Base-by-base conservation (phyloP, 1,284 basidiomycete genomes). In the Phellinidium pouzarii region DNA sequence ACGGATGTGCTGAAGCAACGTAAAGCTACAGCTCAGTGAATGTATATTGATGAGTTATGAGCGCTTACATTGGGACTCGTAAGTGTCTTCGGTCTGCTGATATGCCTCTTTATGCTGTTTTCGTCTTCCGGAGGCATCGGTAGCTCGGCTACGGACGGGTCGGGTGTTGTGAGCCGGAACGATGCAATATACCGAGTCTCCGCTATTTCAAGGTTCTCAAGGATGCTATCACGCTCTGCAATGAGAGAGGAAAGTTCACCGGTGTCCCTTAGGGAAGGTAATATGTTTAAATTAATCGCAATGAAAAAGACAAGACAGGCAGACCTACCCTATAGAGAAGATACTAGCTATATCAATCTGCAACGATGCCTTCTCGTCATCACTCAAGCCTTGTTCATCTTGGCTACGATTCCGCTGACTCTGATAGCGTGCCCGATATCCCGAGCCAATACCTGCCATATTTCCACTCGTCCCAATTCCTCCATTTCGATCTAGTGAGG, bases 151-250 rank as follows among this genome's bases (percentile, higher is more conserved):
- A 79, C 50, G 11, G 71, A 72, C 7, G 81, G 81, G 54, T 82
- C 82, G 4, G 84, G 83, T 0, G 84, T 85, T 0, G 79, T 77
- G 6, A 84, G 68, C n/a, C 78, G 71, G 71, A 90, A 89, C 0
- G 84, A 87, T 48, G 73, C 72, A 59, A 91, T 87, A 62, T 90
- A 91, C 60, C 75, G 77, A 4, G 84, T 78, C 68, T 91, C 88
- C 2, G 86, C 84, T 46, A 82, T 76, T 68, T 92, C 88, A 6
- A 92, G 74, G 55, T 84, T 79, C 57, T 88, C 79, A 20, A 91
- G 68, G 19, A 89, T 80, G 59, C 78, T 74, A 56, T 86, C 84
- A 22, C 89, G 75, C 64, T 89, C 80, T 25, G 79, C 76, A 41
- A 91, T 84, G 22, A 90, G 74, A 2, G 77, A 59, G 0, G 79